Conservation (phyloP, 768 basidiomycete genomes). For the Peribolospora baueri region DNA sequence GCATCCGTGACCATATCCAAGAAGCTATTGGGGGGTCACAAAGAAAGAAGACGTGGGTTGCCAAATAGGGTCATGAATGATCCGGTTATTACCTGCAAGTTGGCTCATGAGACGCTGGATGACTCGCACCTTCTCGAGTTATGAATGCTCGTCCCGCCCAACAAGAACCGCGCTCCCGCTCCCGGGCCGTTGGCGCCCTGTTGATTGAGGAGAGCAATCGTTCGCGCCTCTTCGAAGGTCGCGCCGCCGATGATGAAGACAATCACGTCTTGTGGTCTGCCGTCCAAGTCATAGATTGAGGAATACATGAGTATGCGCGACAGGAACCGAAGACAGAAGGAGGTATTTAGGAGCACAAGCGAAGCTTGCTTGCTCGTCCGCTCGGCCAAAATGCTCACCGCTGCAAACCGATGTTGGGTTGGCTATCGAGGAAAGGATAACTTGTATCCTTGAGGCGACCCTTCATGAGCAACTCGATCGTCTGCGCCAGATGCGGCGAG, state of each 20-base stretch:
- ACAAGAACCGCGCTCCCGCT: slow-evolving; percentile 47
- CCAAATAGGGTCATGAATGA: background rate
- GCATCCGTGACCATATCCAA: slow-evolving; percentile 67
- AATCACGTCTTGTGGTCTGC: slow-evolving; percentile 81
- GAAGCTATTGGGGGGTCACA: slow-evolving; percentile 29
- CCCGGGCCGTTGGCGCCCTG: slow-evolving; percentile 25
- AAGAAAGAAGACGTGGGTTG: background rate
- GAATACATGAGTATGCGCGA: too few species aligned
- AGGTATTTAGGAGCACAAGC: background rate
- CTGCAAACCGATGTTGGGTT: slow-evolving; percentile 3
- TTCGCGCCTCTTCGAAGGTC: slow-evolving; percentile 81
- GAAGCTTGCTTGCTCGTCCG: background rate
- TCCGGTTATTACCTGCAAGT: slow-evolving; percentile 1
- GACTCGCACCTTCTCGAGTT: slow-evolving; percentile 60
- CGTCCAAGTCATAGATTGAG: too few species aligned
- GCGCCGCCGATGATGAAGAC: slow-evolving; percentile 90
- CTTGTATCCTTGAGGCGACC: slow-evolving; percentile 65
- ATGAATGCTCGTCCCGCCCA: slow-evolving; percentile 86
- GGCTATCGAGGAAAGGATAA: slow-evolving; percentile 65
- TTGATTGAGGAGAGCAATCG: slow-evolving; percentile 65
- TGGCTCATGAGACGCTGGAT: background rate
- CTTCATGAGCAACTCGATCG: slow-evolving; percentile 65
- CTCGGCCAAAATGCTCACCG: background rate
- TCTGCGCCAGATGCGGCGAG: slow-evolving; percentile 73
- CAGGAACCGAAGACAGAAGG: too few species aligned